Evolutionary conservation across 2,329 filamentous ascomycete species (phyloP).

Genomic region (Xenoacremonium recifei): DNA sequence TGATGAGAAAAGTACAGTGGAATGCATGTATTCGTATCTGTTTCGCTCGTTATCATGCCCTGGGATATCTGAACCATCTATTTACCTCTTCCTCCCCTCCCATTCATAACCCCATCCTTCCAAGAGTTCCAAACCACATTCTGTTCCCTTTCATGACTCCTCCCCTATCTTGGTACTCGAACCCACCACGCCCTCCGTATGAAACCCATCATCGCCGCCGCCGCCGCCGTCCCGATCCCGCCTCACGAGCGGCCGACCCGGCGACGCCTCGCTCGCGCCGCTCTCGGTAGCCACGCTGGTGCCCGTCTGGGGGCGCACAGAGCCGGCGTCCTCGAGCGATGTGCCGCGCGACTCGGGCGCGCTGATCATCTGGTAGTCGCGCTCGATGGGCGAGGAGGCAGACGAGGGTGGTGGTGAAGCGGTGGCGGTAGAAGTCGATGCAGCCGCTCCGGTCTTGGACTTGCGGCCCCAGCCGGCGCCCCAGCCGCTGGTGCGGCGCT

Average conservation of each 20-base stretch:
- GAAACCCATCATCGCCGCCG: conserved; percentile 25
- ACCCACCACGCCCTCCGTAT: conserved; percentile 23
- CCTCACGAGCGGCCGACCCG: conserved; percentile 21
- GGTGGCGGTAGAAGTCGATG: too few species aligned
- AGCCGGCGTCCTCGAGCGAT: conserved; percentile 27
- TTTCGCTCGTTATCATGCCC: too few species aligned
- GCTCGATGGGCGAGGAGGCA: conserved; percentile 35
- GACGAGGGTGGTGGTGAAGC: conserved; percentile 33
- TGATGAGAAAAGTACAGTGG: too few species aligned
- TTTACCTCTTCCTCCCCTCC: too few species aligned
- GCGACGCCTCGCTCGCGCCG: conserved; percentile 30
- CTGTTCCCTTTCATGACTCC: not conserved
- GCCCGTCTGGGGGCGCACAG: conserved; percentile 34
- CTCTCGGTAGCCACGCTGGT: conserved; percentile 46
- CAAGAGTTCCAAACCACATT: not conserved
- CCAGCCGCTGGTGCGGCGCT: conserved; percentile 58
- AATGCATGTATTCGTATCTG: too few species aligned
- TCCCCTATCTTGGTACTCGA: conserved; percentile 17
- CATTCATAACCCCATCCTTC: not conserved
- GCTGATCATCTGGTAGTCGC: conserved; percentile 36
- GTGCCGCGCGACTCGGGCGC: conserved; percentile 26
- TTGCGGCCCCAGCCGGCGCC: conserved; percentile 40
- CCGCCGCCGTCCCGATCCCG: conserved; percentile 13
- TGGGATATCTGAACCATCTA: too few species aligned
- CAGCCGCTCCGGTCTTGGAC: conserved; percentile 32